Evolutionary conservation across 2,329 filamentous ascomycete species (phyloP).

Genomic region (Ophiocordyceps unilateralis): DNA sequence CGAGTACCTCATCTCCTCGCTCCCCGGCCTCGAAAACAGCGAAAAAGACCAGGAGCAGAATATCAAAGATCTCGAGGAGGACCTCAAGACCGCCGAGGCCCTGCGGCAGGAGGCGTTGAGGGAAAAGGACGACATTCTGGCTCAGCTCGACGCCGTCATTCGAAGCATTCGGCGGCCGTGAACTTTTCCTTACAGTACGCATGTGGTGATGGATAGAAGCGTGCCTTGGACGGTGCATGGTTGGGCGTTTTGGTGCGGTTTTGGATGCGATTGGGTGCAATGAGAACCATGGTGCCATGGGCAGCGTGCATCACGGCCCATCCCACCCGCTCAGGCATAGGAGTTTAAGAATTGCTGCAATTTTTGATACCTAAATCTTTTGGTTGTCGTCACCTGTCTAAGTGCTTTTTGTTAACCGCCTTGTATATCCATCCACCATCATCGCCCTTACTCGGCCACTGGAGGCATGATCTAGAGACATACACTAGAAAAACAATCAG

Average conservation of each 20-base stretch:
- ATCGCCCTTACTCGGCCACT: background rate
- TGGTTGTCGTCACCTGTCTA: background rate
- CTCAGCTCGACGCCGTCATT: slow-evolving; percentile 43
- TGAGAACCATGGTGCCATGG: no score
- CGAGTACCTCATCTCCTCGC: slow-evolving; percentile 53
- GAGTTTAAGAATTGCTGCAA: background rate
- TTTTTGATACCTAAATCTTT: background rate
- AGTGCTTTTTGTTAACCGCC: background rate
- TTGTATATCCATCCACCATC: background rate
- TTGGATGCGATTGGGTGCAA: no score
- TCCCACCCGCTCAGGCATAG: no score
- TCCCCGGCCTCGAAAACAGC: slow-evolving; percentile 65
- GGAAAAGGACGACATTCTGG: slow-evolving; percentile 44
- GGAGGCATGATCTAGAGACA: background rate
- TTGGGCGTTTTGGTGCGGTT: background rate
- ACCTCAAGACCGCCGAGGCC: slow-evolving; percentile 43
- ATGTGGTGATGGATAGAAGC: background rate
- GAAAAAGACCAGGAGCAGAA: slow-evolving; percentile 58
- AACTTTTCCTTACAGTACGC: slow-evolving; percentile 5
- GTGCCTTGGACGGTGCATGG: background rate
- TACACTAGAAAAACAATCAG: background rate
- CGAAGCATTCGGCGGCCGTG: slow-evolving; percentile 40
- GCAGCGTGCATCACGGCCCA: no score
- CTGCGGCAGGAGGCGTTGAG: slow-evolving; percentile 45
- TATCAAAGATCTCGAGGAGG: slow-evolving; percentile 47